A percentile compares a stretch with the other conserved stretches of the same genome.
Evolutionary conservation across 176 grass and related monocot species (phyloP).

Genomic region (Musa beccarii): DNA sequence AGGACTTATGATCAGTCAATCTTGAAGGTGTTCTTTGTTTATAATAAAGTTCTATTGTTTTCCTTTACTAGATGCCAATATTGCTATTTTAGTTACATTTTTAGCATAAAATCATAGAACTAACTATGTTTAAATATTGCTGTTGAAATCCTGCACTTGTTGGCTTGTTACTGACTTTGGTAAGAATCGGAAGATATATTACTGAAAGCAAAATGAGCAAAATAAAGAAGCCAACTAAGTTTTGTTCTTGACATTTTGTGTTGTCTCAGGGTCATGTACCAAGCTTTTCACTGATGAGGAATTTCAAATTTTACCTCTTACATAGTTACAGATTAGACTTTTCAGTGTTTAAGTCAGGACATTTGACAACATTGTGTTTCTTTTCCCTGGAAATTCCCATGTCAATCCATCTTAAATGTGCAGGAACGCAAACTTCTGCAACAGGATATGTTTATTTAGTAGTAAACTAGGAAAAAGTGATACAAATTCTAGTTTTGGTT

Average conservation of each 20-base stretch:
- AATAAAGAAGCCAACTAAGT: constrained; percentile 1
- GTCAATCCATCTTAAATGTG: background rate
- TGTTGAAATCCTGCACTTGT: too few species aligned
- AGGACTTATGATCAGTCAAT: constrained; percentile 84
- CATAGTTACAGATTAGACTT: background rate
- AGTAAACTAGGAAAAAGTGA: background rate
- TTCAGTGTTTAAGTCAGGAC: background rate
- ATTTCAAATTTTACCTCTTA: background rate
- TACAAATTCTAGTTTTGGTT: background rate
- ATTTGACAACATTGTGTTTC: background rate
- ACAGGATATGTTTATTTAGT: background rate
- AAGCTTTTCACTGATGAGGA: background rate
- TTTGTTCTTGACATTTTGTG: background rate
- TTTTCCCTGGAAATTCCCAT: background rate
- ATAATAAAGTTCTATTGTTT: background rate
- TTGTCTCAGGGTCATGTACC: background rate
- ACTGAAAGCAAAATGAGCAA: too few species aligned
- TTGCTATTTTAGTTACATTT: background rate
- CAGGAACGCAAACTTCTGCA: background rate
- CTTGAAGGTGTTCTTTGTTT: constrained; percentile 44
- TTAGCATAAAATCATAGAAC: background rate
- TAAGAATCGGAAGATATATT: too few species aligned
- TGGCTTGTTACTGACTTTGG: too few species aligned
- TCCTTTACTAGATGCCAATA: background rate
- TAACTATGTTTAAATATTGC: too few species aligned